Conservation (phyloP, 768 basidiomycete species). For the Podaxis sp. region DNA sequence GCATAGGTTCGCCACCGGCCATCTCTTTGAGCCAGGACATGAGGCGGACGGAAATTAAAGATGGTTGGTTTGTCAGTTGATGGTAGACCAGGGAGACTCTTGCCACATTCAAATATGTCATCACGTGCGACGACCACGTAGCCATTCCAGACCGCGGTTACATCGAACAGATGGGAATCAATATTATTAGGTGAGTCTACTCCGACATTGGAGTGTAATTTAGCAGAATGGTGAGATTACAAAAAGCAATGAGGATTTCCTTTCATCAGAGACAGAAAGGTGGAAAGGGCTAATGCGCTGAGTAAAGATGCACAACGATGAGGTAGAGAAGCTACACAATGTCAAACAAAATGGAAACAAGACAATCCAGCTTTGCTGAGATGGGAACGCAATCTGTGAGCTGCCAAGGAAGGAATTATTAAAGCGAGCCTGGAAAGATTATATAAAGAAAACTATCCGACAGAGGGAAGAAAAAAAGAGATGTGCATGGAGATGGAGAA, state of each 20-base stretch:
- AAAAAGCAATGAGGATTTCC: neutral
- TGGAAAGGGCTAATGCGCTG: constrained; percentile 7
- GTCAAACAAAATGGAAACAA: constrained; percentile 6
- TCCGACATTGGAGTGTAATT: constrained; percentile 8
- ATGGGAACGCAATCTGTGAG: constrained; percentile 7
- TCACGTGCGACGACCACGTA: constrained; percentile 9
- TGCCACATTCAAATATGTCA: neutral
- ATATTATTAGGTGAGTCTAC: constrained; percentile 12
- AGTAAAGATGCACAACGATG: constrained; percentile 12
- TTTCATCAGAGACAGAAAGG: constrained; percentile 5
- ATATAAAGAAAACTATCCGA: constrained; percentile 20
- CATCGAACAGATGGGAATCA: neutral
- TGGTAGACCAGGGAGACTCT: neutral
- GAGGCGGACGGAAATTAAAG: constrained; percentile 14
- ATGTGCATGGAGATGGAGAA: constrained; percentile 17
- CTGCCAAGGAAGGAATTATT: neutral
- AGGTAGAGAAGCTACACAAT: constrained; percentile 3
- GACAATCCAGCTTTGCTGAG: constrained; percentile 14
- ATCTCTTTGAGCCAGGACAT: constrained; percentile 73
- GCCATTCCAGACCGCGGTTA: neutral
- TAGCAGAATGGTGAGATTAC: constrained; percentile 12
- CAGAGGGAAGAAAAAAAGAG: constrained; percentile 18
- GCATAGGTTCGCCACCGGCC: constrained; percentile 35
- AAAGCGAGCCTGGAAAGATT: constrained; percentile 17
- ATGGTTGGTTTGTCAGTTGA: constrained; percentile 4